A percentile compares a stretch with the other conserved stretches of the same genome.
These are phyloP conservation scores for Mucor racemosus DNA, from an alignment of 371 early-diverging fungal genomes.

Conservation along the genomic window DNA sequence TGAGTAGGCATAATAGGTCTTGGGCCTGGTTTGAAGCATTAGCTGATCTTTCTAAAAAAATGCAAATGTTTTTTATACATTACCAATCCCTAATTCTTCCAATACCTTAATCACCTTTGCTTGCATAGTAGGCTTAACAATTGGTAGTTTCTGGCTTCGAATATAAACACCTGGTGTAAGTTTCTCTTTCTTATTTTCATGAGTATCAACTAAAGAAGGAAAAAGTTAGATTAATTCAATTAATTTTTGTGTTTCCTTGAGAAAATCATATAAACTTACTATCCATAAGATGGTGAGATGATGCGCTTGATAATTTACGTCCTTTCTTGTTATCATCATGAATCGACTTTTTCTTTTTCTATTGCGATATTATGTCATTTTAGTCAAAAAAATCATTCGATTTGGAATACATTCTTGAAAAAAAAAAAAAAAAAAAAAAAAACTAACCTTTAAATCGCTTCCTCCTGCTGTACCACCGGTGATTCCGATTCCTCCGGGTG, in stretches of 20 bases:
- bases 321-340: constrained; percentile 38
- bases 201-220: constrained; percentile 24
- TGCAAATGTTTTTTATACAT: not conserved
- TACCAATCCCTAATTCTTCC: constrained; percentile 68
- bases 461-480: constrained; percentile 44
- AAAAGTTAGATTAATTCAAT: constrained; percentile 15
- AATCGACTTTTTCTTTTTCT: constrained; percentile 44
- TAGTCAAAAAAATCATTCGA: constrained; percentile 9
- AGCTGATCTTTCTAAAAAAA: not conserved
- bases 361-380: not conserved
- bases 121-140: constrained; percentile 68
- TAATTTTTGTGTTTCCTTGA: not conserved
- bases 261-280: not conserved
- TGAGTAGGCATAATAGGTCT: constrained; percentile 85
- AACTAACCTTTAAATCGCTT: constrained; percentile 28
- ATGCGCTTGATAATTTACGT: constrained; percentile 44
- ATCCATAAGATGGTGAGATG: constrained; percentile 19
- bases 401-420: not conserved
- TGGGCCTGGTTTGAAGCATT: constrained; percentile 35
- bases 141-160: constrained; percentile 71
- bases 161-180: constrained; percentile 79
- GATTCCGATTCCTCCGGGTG: constrained; percentile 49
- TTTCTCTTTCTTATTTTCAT: constrained; percentile 62
- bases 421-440: not conserved
- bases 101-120: constrained; percentile 70